phyloP scores from a whole-genome alignment of 768 basidiomycete genomes.

The Lepiota subincarnata region DNA sequence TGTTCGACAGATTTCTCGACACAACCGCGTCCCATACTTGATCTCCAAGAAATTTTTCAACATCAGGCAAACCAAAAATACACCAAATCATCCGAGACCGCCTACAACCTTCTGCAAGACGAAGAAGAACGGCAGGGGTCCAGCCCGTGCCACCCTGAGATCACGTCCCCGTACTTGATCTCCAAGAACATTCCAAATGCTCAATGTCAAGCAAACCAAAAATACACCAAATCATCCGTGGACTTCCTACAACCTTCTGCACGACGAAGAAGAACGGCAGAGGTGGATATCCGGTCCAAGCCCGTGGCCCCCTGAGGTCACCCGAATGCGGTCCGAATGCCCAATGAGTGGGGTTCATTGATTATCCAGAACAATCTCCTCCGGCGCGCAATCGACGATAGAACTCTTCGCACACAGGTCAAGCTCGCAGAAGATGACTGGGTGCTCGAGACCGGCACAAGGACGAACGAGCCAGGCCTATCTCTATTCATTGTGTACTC shows the following conservation, averaged over 20 bases:
- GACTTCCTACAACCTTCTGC: slow-evolving; percentile 1
- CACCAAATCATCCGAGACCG: neutral
- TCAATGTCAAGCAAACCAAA: neutral
- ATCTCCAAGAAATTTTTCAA: neutral
- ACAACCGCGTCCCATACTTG: too few species aligned
- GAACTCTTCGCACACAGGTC: neutral
- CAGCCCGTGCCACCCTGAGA: too few species aligned
- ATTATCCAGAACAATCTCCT: neutral
- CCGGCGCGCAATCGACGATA: neutral
- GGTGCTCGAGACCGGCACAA: slow-evolving; percentile 5
- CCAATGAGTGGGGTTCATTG: too few species aligned
- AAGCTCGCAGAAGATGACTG: slow-evolving; percentile 1
- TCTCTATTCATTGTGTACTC: neutral
- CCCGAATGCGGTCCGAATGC: too few species aligned
- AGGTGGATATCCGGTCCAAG: neutral
- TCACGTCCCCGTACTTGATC: too few species aligned
- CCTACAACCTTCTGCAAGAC: slow-evolving; percentile 6
- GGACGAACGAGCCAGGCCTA: neutral
- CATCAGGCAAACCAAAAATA: neutral
- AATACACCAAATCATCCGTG: neutral
- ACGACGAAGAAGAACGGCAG: slow-evolving; percentile 3
- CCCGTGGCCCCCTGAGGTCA: too few species aligned
- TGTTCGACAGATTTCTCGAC: too few species aligned
- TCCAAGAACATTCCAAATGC: neutral
- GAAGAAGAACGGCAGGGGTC: slow-evolving; percentile 5